Evolutionary conservation across 306 rosid species (phyloP), one percentile per base, ranked within the genome.

Genomic region (Medicago lupulina): DNA sequence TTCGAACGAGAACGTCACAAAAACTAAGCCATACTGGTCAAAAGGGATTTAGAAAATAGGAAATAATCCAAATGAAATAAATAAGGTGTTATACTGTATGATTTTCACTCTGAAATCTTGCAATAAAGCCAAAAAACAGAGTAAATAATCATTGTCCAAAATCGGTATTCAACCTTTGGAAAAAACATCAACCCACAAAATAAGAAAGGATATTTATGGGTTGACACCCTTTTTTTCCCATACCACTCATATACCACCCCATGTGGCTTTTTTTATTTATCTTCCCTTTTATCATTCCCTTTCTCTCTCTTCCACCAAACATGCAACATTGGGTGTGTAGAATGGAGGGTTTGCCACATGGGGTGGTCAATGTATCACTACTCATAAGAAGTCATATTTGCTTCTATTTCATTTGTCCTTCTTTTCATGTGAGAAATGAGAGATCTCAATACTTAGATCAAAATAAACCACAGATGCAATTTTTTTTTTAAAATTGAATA

Each of bases 91-190:
- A 49, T 31, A 60, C 67, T 23, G 38, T 34, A 70, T 17, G 77
- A 62, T 17, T 23, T 53, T 38, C 40, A 60, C 59, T 55, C 50
- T 44, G 34, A 71, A 79, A 15, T 49, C 61, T 41, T n/a, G 60
- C 71, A 61, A 50, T 36, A 66, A 49, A 73, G 16, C 23, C 43
- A 72, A 13, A 25, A 46, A 77, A 60, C 70, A 54, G 46, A 76
- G 46, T 34, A 71, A 16, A 38, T 57, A 76, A 60, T 41, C 70
- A 71, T 40, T 65, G 39, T 19, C 41, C 1, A 21, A 43, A 70
- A 64, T 46, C 41, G 3, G 60, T 44, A 18, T 38, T 40, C 17
- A 54, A 66, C 63, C 50, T 71, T 41, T 34, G 38, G 23, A 62
- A 21, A 41, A 34, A 21, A 47, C 39, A 47, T 13, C 6, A 66